Evolutionary conservation across 1,284 basidiomycete species (phyloP), one percentile per base, ranked within the genome.

Genomic region (Apiotrichum porosum): DNA sequence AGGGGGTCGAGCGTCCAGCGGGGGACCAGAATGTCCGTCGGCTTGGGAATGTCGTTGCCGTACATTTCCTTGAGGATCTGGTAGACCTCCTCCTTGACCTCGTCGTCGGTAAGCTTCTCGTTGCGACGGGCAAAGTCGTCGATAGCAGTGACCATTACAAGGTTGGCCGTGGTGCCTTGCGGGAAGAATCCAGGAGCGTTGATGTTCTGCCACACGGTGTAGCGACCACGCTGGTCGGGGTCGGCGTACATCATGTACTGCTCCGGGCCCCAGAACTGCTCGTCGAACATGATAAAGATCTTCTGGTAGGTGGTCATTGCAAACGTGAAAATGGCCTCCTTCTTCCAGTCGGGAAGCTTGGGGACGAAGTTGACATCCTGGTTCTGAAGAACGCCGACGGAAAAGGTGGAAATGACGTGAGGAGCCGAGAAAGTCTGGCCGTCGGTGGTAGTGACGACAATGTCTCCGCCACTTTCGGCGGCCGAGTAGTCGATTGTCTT

Each of bases 261-360:
- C 0, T 81, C 81, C 33, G 81, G 76, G 50, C 83, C 83, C 83
- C 83, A 85, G 63, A 85, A 85, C 34, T 80, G 81, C 47, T 78
- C 60, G 0, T 79, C 74, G 60, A 85, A 85, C 52, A 81, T 77
- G 37, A 85, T 58, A 66, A 84, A 85, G 38, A 85, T 83, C 69
- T 85, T 85, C 4, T 83, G 84, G 60, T 83, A 85, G 3, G 78
- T 82, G 2, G 76, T 77, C 83, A 85, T 84, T 8, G 76, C 75
- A 65, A 84, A 80, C 42, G 78, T 79, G 23, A 81, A 78, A 40
- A 85, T 81, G 2, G 83, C 83, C 56, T 84, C 82, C 34, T 73
- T 58, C 63, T 85, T 85, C 77, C 78, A 85, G n/a, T 71, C 64
- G 3, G 83, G 84, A 10, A 85, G 63, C 3, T 66, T 40, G 4